Percentiles rank a stretch among this genome's conserved stretches.
Conservation (phyloP, 148 eudicot genomes). For the Nyssa sinensis region DNA sequence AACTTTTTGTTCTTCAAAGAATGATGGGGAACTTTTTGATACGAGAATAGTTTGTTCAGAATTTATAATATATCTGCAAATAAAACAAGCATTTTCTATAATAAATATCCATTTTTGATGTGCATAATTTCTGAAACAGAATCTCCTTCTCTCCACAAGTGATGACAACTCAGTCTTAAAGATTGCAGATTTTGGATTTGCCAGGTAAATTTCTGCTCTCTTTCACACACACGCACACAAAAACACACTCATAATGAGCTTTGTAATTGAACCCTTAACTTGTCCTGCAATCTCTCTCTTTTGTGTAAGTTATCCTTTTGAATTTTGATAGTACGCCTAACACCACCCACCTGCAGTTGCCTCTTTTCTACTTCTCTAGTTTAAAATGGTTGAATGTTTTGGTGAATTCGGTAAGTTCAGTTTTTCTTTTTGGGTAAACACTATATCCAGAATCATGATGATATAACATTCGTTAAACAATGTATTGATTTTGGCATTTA, state of each 20-base stretch:
- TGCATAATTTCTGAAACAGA: constrained; percentile 48
- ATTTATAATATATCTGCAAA: not conserved
- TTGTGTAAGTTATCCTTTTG: not conserved
- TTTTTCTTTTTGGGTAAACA: not conserved
- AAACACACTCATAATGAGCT: too few species aligned
- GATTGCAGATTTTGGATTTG: constrained; percentile 99
- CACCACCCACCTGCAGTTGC: not conserved
- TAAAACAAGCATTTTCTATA: not conserved
- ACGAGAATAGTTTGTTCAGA: not conserved
- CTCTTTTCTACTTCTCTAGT: constrained; percentile 1
- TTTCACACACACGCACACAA: too few species aligned
- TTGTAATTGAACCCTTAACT: not conserved
- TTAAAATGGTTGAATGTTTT: not conserved
- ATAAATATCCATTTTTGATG: constrained; percentile 13
- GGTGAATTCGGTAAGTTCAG: not conserved
- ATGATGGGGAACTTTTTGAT: not conserved
- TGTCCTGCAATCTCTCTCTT: not conserved
- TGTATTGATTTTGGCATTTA: not conserved
- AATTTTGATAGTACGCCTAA: constrained; percentile 1
- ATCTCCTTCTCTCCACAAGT: constrained; percentile 70
- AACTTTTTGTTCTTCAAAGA: not conserved
- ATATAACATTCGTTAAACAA: not conserved
- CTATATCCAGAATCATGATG: not conserved
- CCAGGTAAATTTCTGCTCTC: constrained; percentile 44
- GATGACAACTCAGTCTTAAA: constrained; percentile 65